Conservation (phyloP, 805 yeast genomes). For the Candida incommunis region DNA sequence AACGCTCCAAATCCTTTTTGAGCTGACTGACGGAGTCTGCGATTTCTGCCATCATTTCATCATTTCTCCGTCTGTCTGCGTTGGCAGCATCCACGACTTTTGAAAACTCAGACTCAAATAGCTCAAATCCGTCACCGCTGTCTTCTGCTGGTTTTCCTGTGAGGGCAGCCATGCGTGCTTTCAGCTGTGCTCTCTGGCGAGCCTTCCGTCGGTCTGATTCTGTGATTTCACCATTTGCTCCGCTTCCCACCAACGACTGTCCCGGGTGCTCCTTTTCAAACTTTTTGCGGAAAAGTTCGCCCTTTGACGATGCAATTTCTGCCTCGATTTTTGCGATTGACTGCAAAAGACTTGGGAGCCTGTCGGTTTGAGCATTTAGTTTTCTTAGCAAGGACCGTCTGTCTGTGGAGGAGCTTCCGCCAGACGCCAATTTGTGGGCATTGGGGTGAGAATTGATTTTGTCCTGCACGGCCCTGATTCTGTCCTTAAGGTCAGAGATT, state of each 20-base stretch:
- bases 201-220: constrained; percentile 73
- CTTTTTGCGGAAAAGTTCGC: constrained; percentile 44
- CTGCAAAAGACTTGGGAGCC: constrained; percentile 56
- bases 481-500: constrained; percentile 49
- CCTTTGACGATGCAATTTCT: constrained; percentile 51
- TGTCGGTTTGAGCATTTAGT: constrained; percentile 50
- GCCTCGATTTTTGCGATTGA: constrained; percentile 51
- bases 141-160: constrained; percentile 56
- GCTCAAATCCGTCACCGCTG: constrained; percentile 31
- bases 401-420: constrained; percentile 28
- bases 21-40: constrained; percentile 55
- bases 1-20: constrained; percentile 32
- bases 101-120: constrained; percentile 38
- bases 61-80: constrained; percentile 40
- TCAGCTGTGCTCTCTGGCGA: constrained; percentile 60
- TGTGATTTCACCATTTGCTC: constrained; percentile 75
- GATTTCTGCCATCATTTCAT: constrained; percentile 53
- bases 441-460: constrained; percentile 18
- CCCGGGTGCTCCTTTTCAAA: constrained; percentile 54
- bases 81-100: constrained; percentile 38
- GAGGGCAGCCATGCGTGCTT: constrained; percentile 82
- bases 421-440: constrained; percentile 12
- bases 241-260: constrained; percentile 62
- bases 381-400: constrained; percentile 39
- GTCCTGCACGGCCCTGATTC: constrained; percentile 34